phyloP scores from a whole-genome alignment of 208 protist genomes.

The Leptomonas pyrrhocoris region DNA sequence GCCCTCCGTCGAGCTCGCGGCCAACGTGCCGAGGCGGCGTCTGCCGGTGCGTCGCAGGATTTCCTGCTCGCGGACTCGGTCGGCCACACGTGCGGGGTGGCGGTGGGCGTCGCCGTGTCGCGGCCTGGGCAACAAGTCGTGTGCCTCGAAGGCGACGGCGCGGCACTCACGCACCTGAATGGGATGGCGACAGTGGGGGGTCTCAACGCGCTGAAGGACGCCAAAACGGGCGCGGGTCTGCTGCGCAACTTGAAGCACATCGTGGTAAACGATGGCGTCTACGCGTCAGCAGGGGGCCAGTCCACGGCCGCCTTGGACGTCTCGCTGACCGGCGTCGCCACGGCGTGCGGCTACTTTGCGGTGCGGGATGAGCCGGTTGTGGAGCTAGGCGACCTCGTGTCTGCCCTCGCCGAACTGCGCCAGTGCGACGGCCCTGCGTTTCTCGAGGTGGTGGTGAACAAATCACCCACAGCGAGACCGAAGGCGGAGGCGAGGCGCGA shows the following conservation, averaged over 20 bases:
- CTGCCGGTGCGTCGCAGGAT: slow-evolving; percentile 40
- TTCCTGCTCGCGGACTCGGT: slow-evolving; percentile 81
- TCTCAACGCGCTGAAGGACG: slow-evolving; percentile 27
- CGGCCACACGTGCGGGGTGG: slow-evolving; percentile 71
- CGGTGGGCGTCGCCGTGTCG: slow-evolving; percentile 70
- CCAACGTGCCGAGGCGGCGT: background rate
- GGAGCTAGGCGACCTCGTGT: slow-evolving; percentile 64
- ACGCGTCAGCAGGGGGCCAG: slow-evolving; percentile 81
- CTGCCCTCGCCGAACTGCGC: slow-evolving; percentile 58
- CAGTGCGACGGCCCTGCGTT: slow-evolving; percentile 71
- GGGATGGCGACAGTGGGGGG: slow-evolving; percentile 55
- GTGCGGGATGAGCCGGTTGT: slow-evolving; percentile 63
- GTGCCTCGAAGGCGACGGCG: slow-evolving; percentile 88
- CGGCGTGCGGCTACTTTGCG: slow-evolving; percentile 73
- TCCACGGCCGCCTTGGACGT: slow-evolving; percentile 66
- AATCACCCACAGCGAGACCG: slow-evolving; percentile 20
- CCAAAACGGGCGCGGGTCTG: slow-evolving; percentile 25
- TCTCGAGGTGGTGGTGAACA: slow-evolving; percentile 78
- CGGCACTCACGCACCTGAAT: slow-evolving; percentile 80
- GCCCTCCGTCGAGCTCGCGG: slow-evolving; percentile 20
- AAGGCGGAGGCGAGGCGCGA: slow-evolving; percentile 1
- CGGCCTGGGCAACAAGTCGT: slow-evolving; percentile 64
- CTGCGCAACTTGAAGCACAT: slow-evolving; percentile 86
- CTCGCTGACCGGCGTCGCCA: slow-evolving; percentile 77
- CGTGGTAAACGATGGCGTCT: slow-evolving; percentile 86